These are phyloP conservation scores for Populus tremula DNA, from an alignment of 345 rosid species.

Conservation along the genomic window DNA sequence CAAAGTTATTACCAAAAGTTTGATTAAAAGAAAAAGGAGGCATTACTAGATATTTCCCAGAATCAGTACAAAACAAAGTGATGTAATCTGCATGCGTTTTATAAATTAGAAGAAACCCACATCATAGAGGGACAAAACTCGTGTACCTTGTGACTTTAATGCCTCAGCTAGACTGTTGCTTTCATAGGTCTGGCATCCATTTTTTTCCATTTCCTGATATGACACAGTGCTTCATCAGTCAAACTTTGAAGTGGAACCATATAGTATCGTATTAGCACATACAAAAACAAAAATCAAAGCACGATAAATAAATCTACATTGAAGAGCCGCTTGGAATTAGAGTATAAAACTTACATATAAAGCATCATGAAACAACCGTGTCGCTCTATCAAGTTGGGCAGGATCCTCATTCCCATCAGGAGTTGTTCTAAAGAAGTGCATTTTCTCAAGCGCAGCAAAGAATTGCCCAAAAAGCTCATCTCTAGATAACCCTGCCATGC, in stretches of 20 bases:
- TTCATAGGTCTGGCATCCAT: conserved; percentile 53
- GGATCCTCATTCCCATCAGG: conserved; percentile 69
- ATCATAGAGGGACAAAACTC: conserved; percentile 4
- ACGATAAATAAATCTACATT: not conserved
- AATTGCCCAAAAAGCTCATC: conserved; percentile 82
- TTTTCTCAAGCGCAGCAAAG: conserved; percentile 77
- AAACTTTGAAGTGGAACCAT: not conserved
- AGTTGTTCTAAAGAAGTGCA: conserved; percentile 44
- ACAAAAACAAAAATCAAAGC: not conserved
- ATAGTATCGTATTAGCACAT: not conserved
- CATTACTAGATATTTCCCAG: not conserved
- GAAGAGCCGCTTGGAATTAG: not conserved
- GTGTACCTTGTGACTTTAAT: conserved; percentile 69
- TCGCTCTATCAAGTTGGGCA: conserved; percentile 65
- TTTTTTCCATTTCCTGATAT: conserved; percentile 78
- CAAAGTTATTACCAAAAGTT: not conserved
- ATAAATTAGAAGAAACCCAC: conserved; percentile 5
- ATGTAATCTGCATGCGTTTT: not conserved
- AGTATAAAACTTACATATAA: conserved; percentile 40
- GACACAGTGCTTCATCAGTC: conserved; percentile 15
- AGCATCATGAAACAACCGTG: conserved; percentile 66
- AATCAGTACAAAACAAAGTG: not conserved
- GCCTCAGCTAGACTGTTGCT: conserved; percentile 59
- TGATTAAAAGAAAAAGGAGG: too few relatives aligned
- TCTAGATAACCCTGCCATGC: conserved; percentile 48